These are phyloP conservation scores for Fallopia convolvulus DNA, from an alignment of 148 eudicot species.

Conservation along the genomic window DNA sequence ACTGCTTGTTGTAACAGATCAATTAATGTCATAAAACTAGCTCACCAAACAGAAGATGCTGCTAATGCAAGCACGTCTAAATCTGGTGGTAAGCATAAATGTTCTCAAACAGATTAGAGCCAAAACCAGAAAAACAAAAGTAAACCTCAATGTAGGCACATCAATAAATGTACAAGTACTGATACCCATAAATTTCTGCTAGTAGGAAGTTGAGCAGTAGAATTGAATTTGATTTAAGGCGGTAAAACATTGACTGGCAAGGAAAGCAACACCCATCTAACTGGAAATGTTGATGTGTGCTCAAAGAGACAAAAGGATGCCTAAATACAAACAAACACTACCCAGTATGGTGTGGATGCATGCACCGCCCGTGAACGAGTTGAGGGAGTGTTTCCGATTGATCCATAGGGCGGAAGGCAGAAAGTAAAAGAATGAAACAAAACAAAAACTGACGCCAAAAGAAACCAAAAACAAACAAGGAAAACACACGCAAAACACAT, in stretches of 20 bases:
- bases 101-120: not conserved
- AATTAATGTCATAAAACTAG: not conserved
- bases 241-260: not conserved
- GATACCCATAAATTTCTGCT: not conserved
- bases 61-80: not conserved
- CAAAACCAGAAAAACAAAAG: not conserved
- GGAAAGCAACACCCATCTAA: constrained; percentile 6
- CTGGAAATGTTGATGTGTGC: not conserved
- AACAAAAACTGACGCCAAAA: too few species aligned
- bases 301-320: not conserved
- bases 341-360: too few species aligned
- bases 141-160: not conserved
- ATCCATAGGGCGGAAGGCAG: too few species aligned
- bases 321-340: not conserved
- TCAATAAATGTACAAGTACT: not conserved
- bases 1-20: not conserved
- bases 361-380: too few species aligned
- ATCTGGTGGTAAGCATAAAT: not conserved
- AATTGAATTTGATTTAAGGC: not conserved
- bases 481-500: too few species aligned
- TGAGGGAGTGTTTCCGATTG: too few species aligned
- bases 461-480: too few species aligned
- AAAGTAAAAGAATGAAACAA: too few species aligned
- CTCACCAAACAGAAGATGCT: not conserved
- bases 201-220: not conserved